Evolutionary conservation across 306 rosid genomes (phyloP).

Genomic region (Citrullus mucosospermus): DNA sequence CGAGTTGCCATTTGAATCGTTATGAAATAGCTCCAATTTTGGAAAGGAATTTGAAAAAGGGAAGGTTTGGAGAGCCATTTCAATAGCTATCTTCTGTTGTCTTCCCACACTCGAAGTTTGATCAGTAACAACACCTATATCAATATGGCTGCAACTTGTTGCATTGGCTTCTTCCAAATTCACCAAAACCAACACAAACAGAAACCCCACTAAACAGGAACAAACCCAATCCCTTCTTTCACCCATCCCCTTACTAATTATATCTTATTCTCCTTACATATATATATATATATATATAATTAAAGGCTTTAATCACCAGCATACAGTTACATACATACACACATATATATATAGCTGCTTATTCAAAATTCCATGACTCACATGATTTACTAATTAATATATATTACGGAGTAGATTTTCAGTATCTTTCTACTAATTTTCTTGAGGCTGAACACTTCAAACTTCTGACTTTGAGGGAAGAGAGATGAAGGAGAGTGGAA

Average conservation of each 20-base stretch:
- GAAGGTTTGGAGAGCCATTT: constrained; percentile 27
- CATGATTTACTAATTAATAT: no score
- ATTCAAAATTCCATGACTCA: no score
- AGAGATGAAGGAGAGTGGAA: no score
- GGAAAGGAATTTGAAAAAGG: background rate
- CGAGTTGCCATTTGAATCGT: constrained; percentile 15
- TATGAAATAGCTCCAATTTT: constrained; percentile 10
- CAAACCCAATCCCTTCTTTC: constrained; percentile 8
- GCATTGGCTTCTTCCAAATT: background rate
- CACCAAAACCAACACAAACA: background rate
- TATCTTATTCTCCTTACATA: no score
- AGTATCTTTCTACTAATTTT: no score
- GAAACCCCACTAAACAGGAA: background rate
- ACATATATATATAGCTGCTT: no score
- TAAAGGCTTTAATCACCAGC: no score
- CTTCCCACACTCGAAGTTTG: constrained; percentile 21
- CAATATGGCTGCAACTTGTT: no score
- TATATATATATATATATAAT: no score
- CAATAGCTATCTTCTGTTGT: constrained; percentile 35
- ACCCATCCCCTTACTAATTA: background rate
- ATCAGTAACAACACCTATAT: constrained; percentile 18
- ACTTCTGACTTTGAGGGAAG: background rate
- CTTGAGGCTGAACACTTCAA: background rate
- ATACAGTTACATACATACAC: no score
- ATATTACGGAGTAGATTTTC: no score